Evolutionary conservation across 2,329 filamentous ascomycete genomes (phyloP), one percentile per base, ranked within the genome.

Genomic region (Curvularia sp.): DNA sequence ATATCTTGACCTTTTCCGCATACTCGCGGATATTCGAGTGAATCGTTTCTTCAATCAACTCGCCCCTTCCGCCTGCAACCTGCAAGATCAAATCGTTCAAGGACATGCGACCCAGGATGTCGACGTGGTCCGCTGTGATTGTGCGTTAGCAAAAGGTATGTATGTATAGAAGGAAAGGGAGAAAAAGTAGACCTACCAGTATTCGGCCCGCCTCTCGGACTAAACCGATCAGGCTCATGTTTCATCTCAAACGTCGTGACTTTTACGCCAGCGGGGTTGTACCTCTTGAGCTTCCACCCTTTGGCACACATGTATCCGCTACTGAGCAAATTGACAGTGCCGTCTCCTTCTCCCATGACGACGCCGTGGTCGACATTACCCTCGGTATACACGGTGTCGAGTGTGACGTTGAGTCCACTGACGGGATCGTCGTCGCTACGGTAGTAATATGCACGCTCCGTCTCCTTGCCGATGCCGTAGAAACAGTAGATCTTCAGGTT

Each of bases 401-500:
- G 84, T 28, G 81, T 84, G 33, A 85, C 78, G 68, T 92, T 92
- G 18, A 92, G 81, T 18, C 85, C 87, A 6, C 87, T 88, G n/a
- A 86, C 69, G 0, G 84, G 79, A 8, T 91, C 87, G 10, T 82
- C 80, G 46, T 94, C 91, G 42, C 87, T 82, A 31, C 90, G 89
- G 78, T 99, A 99, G 76, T 91, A 99, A 76, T 98, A 99, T 15
- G 89, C 88, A 55, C 94, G 87, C 78, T 99, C 94, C 0, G 94
- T 98, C 3, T 91, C 89, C 75, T 98, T 99, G 2, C 94, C 94
- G 4, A 97, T 88, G 20, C 91, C 95, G 74, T 99, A 98, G 81
- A 99, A 98, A 79, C 95, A 98, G 79, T 93, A 98, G 12, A 99
- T 92, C 75, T 97, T 97, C 71, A 99, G 82, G 71, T 87, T 91